These are phyloP conservation scores for Pyrus hybrid DNA, from an alignment of 331 rosid species.

Conservation along the genomic window DNA sequence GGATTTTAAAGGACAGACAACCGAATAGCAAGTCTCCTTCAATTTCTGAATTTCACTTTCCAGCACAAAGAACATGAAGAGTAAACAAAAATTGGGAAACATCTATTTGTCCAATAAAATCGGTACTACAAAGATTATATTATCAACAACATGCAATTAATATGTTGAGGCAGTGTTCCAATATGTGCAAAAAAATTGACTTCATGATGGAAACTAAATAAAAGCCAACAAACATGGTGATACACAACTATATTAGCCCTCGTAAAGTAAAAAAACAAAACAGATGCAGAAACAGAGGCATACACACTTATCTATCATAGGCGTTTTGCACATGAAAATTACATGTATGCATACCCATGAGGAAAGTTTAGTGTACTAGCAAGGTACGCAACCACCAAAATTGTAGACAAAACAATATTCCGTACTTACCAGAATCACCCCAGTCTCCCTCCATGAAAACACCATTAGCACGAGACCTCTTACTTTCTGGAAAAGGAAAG, in stretches of 20 bases:
- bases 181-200: background rate
- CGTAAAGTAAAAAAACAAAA: background rate
- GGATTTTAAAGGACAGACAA: too few relatives aligned
- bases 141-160: background rate
- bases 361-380: background rate
- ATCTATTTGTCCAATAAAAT: too few relatives aligned
- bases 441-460: slow-evolving; percentile 20
- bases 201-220: background rate
- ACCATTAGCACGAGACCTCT: slow-evolving; percentile 13
- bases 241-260: background rate
- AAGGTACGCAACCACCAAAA: slow-evolving; percentile 2
- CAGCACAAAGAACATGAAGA: too few relatives aligned
- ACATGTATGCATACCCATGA: background rate
- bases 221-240: background rate
- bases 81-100: too few relatives aligned
- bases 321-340: background rate
- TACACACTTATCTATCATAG: background rate
- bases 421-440: slow-evolving; percentile 37
- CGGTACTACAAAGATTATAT: too few relatives aligned
- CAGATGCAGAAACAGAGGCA: background rate
- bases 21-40: too few relatives aligned
- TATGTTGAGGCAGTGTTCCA: background rate
- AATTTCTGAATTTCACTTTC: too few relatives aligned
- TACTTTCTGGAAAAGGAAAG: slow-evolving; percentile 39
- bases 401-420: background rate